Evolutionary conservation across 129 eudicot species (phyloP), one percentile per base, ranked within the genome.

Genomic region (Logfia minima): DNA sequence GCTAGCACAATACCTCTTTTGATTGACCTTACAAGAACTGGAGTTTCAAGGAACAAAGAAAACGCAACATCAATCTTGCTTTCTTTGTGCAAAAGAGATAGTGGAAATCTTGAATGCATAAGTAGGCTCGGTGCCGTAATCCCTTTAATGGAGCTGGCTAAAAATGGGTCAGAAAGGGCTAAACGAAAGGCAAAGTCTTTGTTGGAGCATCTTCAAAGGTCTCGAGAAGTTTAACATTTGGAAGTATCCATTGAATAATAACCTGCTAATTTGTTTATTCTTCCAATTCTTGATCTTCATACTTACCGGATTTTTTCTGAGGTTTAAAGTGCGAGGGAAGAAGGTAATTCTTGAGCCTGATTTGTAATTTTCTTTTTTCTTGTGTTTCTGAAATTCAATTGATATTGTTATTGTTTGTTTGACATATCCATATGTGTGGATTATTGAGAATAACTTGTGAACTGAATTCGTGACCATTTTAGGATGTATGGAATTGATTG

Each of bases 1-100:
- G 97, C 96, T 3, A 79, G 92, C 74, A 83, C 87, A 8, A 89
- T 94, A 26, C 97, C 97, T 4, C 90, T 88, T 39, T 75, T 94
- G 84, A 88, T 90, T 16, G 99, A 91, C 74, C 92, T 94, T 71
- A 37, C 89, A 66, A 75, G 96, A 76, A 87, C 97, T 0, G 96
- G 97, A 4, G 55, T 87, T 35, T 86, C 97, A 1, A 86, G 97
- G 18, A 89, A 92, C 76, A 94, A 88, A 75, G 99, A 94, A 78
- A 94, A 94, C 66, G 90, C 97, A 0, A 87, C 91, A 29, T 87
- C 95, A 0, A 89, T 91, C 72, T 73, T 94, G 68, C 96, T 91
- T 17, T 87, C 97, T 1, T 80, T 94, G 82, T 94, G 96, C 82
- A 94, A 90, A 82, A 79, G 98, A 74, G 97, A 94, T 80, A 39